phyloP scores from a whole-genome alignment of 768 basidiomycete genomes.

The Suillus sp. region DNA sequence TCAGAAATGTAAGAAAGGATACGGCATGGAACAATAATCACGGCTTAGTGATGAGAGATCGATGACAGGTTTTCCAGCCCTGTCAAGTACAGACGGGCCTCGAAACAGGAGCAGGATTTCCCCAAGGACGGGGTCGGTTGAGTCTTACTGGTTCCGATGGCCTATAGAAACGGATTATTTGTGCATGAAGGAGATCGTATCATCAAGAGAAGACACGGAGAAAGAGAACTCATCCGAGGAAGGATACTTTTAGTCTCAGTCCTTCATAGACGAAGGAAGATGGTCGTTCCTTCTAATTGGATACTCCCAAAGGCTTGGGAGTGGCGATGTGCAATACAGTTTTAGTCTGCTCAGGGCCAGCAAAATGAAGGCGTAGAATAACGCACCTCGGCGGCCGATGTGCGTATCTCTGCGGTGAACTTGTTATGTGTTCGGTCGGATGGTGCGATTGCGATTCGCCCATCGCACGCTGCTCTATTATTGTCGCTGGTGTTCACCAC shows the following conservation, averaged over 20 bases:
- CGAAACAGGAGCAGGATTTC: constrained; percentile 39
- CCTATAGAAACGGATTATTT: constrained; percentile 26
- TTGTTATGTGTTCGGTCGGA: no score
- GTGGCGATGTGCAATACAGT: constrained; percentile 1
- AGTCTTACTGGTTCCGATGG: constrained; percentile 43
- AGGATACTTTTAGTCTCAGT: constrained; percentile 28
- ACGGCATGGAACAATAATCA: neutral
- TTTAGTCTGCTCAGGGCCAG: neutral
- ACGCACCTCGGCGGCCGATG: neutral
- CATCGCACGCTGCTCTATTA: neutral
- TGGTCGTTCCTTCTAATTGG: no score
- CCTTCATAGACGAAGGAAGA: no score
- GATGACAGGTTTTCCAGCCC: constrained; percentile 8
- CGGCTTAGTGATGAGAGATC: neutral
- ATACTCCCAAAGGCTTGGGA: constrained; percentile 45
- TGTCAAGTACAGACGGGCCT: constrained; percentile 28
- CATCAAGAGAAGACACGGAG: constrained; percentile 60
- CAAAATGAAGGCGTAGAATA: neutral
- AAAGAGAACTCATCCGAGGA: constrained; percentile 60
- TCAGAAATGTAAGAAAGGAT: no score
- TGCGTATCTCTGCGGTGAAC: neutral
- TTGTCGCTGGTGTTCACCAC: neutral
- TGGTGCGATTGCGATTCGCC: neutral
- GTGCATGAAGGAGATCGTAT: constrained; percentile 68
- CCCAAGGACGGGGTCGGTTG: constrained; percentile 46